Conservation (phyloP, 164 flowering plant genomes). For the Tetracentron sinense region DNA sequence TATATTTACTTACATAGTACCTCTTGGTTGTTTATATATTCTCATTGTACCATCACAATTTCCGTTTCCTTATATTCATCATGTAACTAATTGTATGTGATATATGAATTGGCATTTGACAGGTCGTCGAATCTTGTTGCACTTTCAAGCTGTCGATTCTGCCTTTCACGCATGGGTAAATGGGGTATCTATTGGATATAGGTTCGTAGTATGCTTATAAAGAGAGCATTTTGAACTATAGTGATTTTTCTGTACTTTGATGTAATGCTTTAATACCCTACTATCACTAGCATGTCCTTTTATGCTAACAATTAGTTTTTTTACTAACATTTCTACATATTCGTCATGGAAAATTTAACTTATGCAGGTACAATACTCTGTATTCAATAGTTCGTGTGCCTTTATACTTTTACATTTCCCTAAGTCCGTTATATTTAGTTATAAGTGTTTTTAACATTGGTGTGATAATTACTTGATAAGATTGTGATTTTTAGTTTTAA, state of each 20-base stretch:
- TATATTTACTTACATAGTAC: not conserved
- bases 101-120: constrained; percentile 15
- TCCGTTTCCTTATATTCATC: not conserved
- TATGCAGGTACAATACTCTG: no score
- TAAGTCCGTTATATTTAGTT: no score
- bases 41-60: not conserved
- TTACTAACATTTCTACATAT: no score
- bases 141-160: constrained; percentile 98
- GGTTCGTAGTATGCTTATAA: constrained; percentile 38
- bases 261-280: no score
- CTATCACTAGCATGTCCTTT: no score
- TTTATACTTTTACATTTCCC: no score
- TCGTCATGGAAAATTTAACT: no score
- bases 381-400: no score
- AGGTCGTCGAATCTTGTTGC: constrained; percentile 87
- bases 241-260: not conserved
- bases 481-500: no score
- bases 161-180: constrained; percentile 90
- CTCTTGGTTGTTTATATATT: not conserved
- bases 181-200: constrained; percentile 82
- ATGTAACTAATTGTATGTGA: not conserved
- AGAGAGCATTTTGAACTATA: not conserved
- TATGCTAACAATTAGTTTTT: no score
- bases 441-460: no score
- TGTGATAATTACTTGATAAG: no score